Evolutionary conservation across 129 eudicot genomes (phyloP).

Genomic region (Scalesia atractyloides): DNA sequence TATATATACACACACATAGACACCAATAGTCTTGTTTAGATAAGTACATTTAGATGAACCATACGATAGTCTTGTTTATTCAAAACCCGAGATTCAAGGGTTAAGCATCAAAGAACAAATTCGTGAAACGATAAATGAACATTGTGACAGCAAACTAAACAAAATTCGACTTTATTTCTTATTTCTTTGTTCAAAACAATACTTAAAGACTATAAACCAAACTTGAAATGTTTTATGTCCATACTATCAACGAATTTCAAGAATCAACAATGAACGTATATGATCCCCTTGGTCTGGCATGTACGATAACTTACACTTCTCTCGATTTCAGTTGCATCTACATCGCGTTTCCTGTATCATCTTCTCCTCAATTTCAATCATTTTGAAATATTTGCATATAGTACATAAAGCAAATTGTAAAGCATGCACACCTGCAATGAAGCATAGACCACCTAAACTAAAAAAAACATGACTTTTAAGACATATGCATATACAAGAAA

Average conservation of each 20-base stretch:
- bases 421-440: constrained; percentile 52
- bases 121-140: background rate
- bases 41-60: background rate
- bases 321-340: constrained; percentile 28
- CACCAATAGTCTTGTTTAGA: background rate
- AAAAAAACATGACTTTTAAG: constrained; percentile 20
- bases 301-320: constrained; percentile 31
- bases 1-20: background rate
- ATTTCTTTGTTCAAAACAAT: constrained; percentile 26
- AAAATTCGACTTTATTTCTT: constrained; percentile 12
- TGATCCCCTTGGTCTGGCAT: constrained; percentile 9
- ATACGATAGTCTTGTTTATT: background rate
- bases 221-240: constrained; percentile 29
- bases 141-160: background rate
- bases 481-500: constrained; percentile 59
- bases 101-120: background rate
- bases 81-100: background rate
- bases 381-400: constrained; percentile 38
- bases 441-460: constrained; percentile 37
- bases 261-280: constrained; percentile 33
- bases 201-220: constrained; percentile 19
- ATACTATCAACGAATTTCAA: constrained; percentile 24
- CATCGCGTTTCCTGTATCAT: constrained; percentile 21
- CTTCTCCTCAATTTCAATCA: constrained; percentile 26
- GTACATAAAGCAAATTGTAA: constrained; percentile 43